phyloP scores from a whole-genome alignment of 495 filamentous ascomycete species.

The Aspergillus heteromorphus region DNA sequence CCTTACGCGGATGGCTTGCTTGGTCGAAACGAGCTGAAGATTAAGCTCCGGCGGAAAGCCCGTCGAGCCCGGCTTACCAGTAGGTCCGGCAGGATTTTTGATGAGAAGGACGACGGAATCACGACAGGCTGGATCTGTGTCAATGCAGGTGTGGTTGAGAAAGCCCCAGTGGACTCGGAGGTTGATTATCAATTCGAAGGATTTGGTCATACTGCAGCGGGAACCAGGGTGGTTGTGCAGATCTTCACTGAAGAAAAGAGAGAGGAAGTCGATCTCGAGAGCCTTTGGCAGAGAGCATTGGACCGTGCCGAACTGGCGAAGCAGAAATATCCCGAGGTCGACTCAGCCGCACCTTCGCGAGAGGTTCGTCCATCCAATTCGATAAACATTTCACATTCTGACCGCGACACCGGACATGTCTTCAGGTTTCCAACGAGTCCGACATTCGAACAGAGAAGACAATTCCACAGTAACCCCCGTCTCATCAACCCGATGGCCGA shows the following conservation, averaged over 20 bases:
- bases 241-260: conserved; percentile 84
- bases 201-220: conserved; percentile 58
- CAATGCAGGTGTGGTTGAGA: conserved; percentile 68
- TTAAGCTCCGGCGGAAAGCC: conserved; percentile 73
- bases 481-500: not conserved
- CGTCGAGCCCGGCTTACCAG: conserved; percentile 71
- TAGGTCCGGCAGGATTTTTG: conserved; percentile 42
- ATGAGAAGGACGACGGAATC: conserved; percentile 70
- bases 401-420: conserved; percentile 12
- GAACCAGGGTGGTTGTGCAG: conserved; percentile 75
- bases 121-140: conserved; percentile 95
- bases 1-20: conserved; percentile 84
- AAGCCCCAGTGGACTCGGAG: conserved; percentile 31
- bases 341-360: conserved; percentile 18
- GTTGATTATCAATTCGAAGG: conserved; percentile 51
- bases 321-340: conserved; percentile 14
- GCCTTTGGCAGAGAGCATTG: conserved; percentile 61
- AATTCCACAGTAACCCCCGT: conserved; percentile 7
- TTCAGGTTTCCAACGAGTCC: conserved; percentile 9
- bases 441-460: conserved; percentile 14
- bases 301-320: conserved; percentile 35
- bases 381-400: conserved; percentile 16
- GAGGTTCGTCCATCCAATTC: conserved; percentile 22
- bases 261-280: conserved; percentile 76
- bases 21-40: conserved; percentile 85